Evolutionary conservation across 2,329 filamentous ascomycete genomes (phyloP), one percentile per base, ranked within the genome.

Genomic region (Diaporthe capsici): DNA sequence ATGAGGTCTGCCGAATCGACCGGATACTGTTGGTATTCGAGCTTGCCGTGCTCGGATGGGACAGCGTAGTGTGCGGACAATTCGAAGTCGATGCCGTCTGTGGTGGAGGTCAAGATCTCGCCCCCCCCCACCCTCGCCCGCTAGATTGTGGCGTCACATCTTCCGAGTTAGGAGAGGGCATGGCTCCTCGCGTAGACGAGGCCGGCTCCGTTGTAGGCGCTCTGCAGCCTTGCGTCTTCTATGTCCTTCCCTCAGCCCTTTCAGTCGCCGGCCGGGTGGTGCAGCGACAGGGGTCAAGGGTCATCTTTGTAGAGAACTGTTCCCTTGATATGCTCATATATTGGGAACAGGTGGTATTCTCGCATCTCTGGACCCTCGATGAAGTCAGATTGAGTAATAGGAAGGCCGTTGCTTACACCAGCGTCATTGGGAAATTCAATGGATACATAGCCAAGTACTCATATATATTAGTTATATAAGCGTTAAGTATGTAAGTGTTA

Each of bases 171-270:
- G 10, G 55, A 5, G 3, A 83, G 79, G 28, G 81, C 81, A 25
- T 79, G 71, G 34, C 77, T 81, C 34, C 81, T 75, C 6, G 78
- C 78, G 37, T 81, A 79, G 12, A 81, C 80, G 2, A 83, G 75
- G 1, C 80, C 78, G 1, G 80, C 53, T 57, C 28, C 53, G 31
- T 20, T 25, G 5, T 57, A 57, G 53, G 28, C 53, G 9, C 25
- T 57, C 53, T 34, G 28, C 15, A 31, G 15, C 28, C 53, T 57
- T 9, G 53, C 53, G 2, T 15, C 25, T 17, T 17, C 28, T 4
- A 57, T n/a, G 22, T 57, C 28, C n/a, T 28, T 1, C 25, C 10
- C 12, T 1, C n/a, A n/a, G 13, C 12, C 51, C 15, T 55, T 0
- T 12, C 51, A 55, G 10, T 55, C 25, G 12, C 51, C 2, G 17